Conservation (phyloP, 1,284 basidiomycete genomes). For the Coriolopsis trogii region DNA sequence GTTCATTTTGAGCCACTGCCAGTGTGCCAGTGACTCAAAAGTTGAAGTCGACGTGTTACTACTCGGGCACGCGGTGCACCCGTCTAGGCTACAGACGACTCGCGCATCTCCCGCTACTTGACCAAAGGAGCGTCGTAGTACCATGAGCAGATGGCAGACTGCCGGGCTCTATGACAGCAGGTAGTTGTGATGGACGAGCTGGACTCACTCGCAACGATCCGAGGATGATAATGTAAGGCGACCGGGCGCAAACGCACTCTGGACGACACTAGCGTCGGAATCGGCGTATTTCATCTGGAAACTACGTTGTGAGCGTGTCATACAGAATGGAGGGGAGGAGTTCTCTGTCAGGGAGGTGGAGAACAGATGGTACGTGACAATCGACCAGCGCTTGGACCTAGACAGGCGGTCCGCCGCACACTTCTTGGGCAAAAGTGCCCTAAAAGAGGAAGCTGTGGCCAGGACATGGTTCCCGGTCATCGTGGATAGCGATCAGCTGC, state of each 20-base stretch:
- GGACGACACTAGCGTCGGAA: slow-evolving; percentile 33
- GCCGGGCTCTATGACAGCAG: too few species aligned
- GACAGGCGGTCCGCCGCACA: slow-evolving; percentile 2
- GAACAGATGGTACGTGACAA: slow-evolving; percentile 9
- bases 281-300: slow-evolving; percentile 36
- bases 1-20: too few species aligned
- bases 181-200: too few species aligned
- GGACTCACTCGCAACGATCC: too few species aligned
- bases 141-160: too few species aligned
- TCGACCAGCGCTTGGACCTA: slow-evolving; percentile 3
- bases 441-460: not conserved
- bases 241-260: slow-evolving; percentile 24
- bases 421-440: not conserved
- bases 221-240: not conserved
- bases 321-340: slow-evolving; percentile 2
- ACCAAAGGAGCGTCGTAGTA: too few species aligned
- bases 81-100: too few species aligned
- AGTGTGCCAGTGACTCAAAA: too few species aligned
- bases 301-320: slow-evolving; percentile 29
- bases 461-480: slow-evolving; percentile 11
- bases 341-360: slow-evolving; percentile 6
- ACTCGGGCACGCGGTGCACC: too few species aligned
- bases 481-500: not conserved
- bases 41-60: too few species aligned
- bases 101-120: too few species aligned